Base-by-base conservation (phyloP, 2,329 filamentous ascomycete genomes). In the Fusarium foetens region DNA sequence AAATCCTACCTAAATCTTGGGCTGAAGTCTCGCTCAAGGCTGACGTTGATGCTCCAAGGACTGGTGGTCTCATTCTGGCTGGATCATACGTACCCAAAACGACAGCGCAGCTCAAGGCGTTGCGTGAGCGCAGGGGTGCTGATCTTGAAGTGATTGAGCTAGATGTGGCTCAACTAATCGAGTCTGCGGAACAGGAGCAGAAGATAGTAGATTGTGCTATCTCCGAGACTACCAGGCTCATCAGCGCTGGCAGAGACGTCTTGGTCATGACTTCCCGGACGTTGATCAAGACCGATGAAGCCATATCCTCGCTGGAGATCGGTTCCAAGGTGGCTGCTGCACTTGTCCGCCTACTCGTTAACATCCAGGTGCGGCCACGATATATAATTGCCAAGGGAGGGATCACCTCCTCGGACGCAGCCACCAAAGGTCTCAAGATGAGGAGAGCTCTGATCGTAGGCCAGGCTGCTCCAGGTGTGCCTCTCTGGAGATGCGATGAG, bases 351-450 rank as follows among this genome's bases (percentile, higher is more conserved):
- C 31, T 52, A 2, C 31, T 51, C 4, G 31, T 35, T 9, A 51
- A 51, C 17, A 51, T 51, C 3, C 48, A 36, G 1, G 31, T 51
- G 8, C 48, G 48, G n/a, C 48, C 48, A 21, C 79, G 86, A 46
- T 90, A 89, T 76, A 77, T 90, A 4, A 87, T 90, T 73, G 87
- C 87, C 1, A 90, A 87, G 78, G 88, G 88, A 0, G 88, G 88
- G 21, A 90, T 90, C 58, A 90, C 88, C 0, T 87, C 85, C 4
- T 88, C 86, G 0, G 88, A 90, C 63, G 85, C 86, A 71, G 87
- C 88, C 0, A 89, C 86, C 0, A 89, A 89, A 58, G 86, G 86
- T 0, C 75, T 90, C 14, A 80, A 80, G 31, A 85, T 90, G 78
- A 86, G 84, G 71, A 80, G 83, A 1, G 88, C 88, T 11, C 81